phyloP scores from a whole-genome alignment of 1,139 yeast species.

The Blastobotrys raffinosifermentans region DNA sequence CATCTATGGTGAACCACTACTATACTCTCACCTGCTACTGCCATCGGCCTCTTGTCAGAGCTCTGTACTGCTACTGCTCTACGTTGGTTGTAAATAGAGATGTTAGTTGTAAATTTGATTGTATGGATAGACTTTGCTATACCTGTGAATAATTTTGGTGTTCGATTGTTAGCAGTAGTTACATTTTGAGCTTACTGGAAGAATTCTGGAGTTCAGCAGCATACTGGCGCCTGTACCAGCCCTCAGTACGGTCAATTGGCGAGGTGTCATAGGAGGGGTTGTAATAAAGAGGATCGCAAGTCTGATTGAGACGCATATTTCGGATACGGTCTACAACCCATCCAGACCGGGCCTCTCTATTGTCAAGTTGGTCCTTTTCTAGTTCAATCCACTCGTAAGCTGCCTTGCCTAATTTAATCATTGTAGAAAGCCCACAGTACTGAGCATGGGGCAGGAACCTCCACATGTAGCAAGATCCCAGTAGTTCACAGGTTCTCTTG shows the following conservation, averaged over 20 bases:
- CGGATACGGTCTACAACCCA: constrained; percentile 30
- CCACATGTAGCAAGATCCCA: constrained; percentile 24
- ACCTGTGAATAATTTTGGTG: no score
- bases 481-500: constrained; percentile 20
- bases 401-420: constrained; percentile 17
- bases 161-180: no score
- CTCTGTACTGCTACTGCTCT: no score
- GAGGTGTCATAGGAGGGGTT: constrained; percentile 4
- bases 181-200: no score
- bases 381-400: constrained; percentile 11
- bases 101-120: no score
- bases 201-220: not conserved
- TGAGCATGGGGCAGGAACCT: constrained; percentile 16
- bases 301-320: constrained; percentile 18
- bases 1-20: no score
- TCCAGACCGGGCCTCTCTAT: constrained; percentile 22
- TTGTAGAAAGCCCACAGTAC: constrained; percentile 17
- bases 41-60: no score
- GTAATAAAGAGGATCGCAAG: constrained; percentile 21
- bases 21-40: no score
- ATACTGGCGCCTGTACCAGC: constrained; percentile 18
- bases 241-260: constrained; percentile 14
- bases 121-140: no score
- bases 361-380: constrained; percentile 6
- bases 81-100: no score